phyloP scores from a whole-genome alignment of 169 alveolate species.

The Plasmodium blacklocki region DNA sequence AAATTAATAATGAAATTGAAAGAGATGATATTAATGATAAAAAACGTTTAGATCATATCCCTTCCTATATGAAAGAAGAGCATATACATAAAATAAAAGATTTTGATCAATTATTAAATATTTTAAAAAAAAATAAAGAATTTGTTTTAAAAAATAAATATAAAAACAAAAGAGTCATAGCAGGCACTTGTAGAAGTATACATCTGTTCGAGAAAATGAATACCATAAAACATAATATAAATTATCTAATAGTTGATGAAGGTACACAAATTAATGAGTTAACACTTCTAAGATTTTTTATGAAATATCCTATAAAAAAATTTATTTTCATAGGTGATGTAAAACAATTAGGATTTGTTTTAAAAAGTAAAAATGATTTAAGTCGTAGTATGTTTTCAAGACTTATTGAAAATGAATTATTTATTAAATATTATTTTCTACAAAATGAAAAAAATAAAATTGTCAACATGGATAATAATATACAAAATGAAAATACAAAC shows the following conservation, averaged over 20 bases:
- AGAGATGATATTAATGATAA: not conserved
- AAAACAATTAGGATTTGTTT: conserved; percentile 44
- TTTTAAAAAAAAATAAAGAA: conserved; percentile 21
- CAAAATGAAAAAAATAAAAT: too few relatives aligned
- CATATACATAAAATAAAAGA: conserved; percentile 34
- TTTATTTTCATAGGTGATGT: conserved; percentile 61
- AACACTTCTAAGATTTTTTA: conserved; percentile 34
- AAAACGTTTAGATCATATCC: not conserved
- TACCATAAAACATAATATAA: conserved; percentile 19
- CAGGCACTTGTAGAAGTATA: conserved; percentile 62
- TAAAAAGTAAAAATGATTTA: conserved; percentile 40
- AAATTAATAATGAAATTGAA: not conserved
- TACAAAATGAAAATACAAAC: not conserved
- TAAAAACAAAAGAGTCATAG: conserved; percentile 60
- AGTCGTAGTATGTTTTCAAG: conserved; percentile 58
- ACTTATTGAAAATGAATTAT: conserved; percentile 54
- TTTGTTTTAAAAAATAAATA: conserved; percentile 38
- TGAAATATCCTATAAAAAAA: conserved; percentile 20
- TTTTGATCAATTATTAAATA: not conserved
- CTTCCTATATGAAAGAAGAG: not conserved
- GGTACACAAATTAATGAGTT: conserved; percentile 56
- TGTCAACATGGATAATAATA: not conserved
- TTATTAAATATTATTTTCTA: conserved; percentile 15
- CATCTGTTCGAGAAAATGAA: conserved; percentile 40
- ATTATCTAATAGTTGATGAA: conserved; percentile 51